Conservation (phyloP, 2,329 filamentous ascomycete species). For the Fusarium zealandicum region DNA sequence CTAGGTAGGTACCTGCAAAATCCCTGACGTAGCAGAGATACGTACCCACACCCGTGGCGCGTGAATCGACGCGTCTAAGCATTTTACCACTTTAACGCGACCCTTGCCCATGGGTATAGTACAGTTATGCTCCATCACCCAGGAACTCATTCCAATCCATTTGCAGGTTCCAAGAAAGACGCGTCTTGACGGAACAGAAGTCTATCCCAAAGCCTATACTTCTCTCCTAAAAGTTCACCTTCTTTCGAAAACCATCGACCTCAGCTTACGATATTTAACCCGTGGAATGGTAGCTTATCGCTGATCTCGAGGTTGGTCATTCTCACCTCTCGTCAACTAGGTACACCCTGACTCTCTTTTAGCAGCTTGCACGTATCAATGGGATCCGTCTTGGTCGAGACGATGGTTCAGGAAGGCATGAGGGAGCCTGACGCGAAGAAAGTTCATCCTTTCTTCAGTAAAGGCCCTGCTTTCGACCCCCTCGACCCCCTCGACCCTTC, state of each 20-base stretch:
- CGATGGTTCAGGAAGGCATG: constrained; percentile 54
- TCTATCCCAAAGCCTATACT: background rate
- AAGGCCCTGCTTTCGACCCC: constrained; percentile 26
- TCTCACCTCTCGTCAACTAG: background rate
- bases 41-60: constrained; percentile 29
- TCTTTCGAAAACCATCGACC: background rate
- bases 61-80: constrained; percentile 35
- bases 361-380: constrained; percentile 44
- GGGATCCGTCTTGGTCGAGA: constrained; percentile 52
- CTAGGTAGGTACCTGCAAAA: too few species aligned
- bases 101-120: constrained; percentile 9
- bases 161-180: constrained; percentile 5
- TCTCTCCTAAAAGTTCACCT: background rate
- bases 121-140: constrained; percentile 10
- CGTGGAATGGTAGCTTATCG: constrained; percentile 32
- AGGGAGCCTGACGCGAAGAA: constrained; percentile 51
- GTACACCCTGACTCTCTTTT: background rate
- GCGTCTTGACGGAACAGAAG: background rate
- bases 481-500: constrained; percentile 13
- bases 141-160: constrained; percentile 21
- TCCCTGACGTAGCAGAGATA: constrained; percentile 36
- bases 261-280: background rate
- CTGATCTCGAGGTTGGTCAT: constrained; percentile 20
- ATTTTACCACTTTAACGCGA: constrained; percentile 41
- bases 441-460: constrained; percentile 63